Evolutionary conservation across 2,329 filamentous ascomycete genomes (phyloP), one percentile per base, ranked within the genome.

Genomic region (Microdochium trichocladiopsis): DNA sequence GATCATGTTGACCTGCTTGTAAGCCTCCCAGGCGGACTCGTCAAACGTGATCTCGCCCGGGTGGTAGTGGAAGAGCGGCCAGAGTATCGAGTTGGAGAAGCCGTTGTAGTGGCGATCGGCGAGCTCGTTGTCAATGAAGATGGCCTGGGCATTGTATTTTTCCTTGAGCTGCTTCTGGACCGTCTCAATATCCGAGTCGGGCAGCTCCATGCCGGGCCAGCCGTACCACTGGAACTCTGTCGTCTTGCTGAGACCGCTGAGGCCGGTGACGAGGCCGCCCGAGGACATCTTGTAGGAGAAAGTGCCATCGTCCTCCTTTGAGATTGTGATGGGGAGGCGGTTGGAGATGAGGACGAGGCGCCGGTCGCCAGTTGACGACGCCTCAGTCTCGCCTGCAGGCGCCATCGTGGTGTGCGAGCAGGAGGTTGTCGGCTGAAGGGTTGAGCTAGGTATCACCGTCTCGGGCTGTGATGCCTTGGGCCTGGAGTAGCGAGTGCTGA

Each of bases 11-110:
- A 95, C 93, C 66, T 96, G 88, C 63, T 86, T 86, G 75, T 97
- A 97, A 50, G 91, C 93, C 23, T 86, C 80, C 94, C 94, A 99
- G 3, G 91, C 88, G 43, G 86, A 87, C 72, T 97, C 93, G 72
- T 97, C 92, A 69, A 97, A 97, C 47, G 91, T 96, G 62, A 97
- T 96, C 77, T 97, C 93, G 66, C 93, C 93, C 50, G 94, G 93
- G 71, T 99, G 94, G 73, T 97, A 97, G 75, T 97, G 94, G 77
- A 99, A 95, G 37, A 99, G 84, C 2, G 94, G 94, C 94, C 94
- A 99, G 55, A 99, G 85, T 68, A 97, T 97, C 8, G 90, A 95
- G 72, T 99, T 97, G 36, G 92, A 93, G 69, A 97, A 97, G 48
- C 94, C 94, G 66, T 99, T 99, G 78, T 99, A 97, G 72, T 97